Evolutionary conservation across 2,329 filamentous ascomycete species (phyloP).

Genomic region (Verticillium zaregamsianum): DNA sequence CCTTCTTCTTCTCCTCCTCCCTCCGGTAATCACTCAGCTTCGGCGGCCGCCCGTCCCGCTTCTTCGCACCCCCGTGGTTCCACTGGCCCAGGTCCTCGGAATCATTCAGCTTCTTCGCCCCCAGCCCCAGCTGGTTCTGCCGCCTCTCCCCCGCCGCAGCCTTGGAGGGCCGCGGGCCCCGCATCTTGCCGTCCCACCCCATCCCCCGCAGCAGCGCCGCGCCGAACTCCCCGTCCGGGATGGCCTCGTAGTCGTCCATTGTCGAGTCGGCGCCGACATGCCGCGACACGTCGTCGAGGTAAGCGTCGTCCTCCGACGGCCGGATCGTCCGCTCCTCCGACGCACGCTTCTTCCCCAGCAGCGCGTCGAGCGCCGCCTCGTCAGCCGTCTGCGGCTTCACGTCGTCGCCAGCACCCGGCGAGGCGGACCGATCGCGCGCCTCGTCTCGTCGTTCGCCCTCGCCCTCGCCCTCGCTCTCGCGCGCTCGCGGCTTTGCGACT

Average conservation of each 20-base stretch:
- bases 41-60: constrained; percentile 37
- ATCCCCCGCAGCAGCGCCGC: constrained; percentile 86
- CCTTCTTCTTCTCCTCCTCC: constrained; percentile 29
- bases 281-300: constrained; percentile 60
- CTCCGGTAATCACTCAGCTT: constrained; percentile 45
- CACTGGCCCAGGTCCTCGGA: constrained; percentile 73
- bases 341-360: constrained; percentile 48
- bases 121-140: constrained; percentile 80
- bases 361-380: constrained; percentile 59
- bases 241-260: constrained; percentile 78
- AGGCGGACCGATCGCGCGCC: background rate
- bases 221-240: constrained; percentile 93
- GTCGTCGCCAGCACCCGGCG: background rate
- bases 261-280: constrained; percentile 71
- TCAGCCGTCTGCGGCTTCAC: constrained; percentile 18
- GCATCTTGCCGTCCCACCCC: constrained; percentile 79
- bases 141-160: constrained; percentile 61
- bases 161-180: constrained; percentile 50
- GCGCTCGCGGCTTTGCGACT: constrained; percentile 46
- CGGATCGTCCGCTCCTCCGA: constrained; percentile 17
- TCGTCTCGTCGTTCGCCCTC: constrained; percentile 1
- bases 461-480: constrained; percentile 23
- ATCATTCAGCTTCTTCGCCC: constrained; percentile 74
- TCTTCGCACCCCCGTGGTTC: constrained; percentile 64
- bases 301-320: constrained; percentile 61